phyloP scores from a whole-genome alignment of 1,284 basidiomycete genomes.

The Ustilago cynodontis region DNA sequence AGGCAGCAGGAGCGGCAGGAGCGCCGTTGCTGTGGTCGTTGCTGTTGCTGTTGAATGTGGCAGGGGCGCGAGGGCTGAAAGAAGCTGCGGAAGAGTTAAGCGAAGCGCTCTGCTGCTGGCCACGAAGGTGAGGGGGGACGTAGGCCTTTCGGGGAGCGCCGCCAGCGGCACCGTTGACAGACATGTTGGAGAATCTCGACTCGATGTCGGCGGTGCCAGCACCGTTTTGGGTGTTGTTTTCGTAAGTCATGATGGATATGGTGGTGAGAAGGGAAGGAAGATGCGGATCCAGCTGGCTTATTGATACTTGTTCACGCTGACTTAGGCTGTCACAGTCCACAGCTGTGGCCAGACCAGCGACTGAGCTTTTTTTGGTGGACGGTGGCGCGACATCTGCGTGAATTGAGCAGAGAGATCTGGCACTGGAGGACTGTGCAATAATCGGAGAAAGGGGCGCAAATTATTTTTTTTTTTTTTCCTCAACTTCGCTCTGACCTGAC shows the following conservation, averaged over 20 bases:
- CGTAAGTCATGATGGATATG: constrained; percentile 59
- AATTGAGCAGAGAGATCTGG: too few relatives aligned
- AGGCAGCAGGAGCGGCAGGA: constrained; percentile 55
- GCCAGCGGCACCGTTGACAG: constrained; percentile 57
- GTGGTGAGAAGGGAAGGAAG: constrained; percentile 12
- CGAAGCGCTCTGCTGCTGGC: constrained; percentile 67
- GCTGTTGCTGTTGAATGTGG: constrained; percentile 53
- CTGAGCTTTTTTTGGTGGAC: background rate
- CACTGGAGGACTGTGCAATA: constrained; percentile 3
- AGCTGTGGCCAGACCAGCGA: background rate
- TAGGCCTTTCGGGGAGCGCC: constrained; percentile 81
- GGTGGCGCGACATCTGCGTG: background rate
- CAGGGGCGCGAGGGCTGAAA: constrained; percentile 53
- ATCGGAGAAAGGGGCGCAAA: constrained; percentile 1
- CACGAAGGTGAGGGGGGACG: constrained; percentile 90
- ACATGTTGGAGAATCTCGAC: constrained; percentile 76
- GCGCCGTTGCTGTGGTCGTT: constrained; percentile 41
- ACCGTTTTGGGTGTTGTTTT: constrained; percentile 62
- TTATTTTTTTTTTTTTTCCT: background rate
- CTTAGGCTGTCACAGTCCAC: constrained; percentile 4
- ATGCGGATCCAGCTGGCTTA: background rate
- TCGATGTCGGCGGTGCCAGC: constrained; percentile 79
- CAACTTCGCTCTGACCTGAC: background rate
- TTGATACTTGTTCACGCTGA: constrained; percentile 18
- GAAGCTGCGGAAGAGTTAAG: constrained; percentile 53